phyloP scores from a whole-genome alignment of 139 green algal genomes.

The Dunaliella sp. region DNA sequence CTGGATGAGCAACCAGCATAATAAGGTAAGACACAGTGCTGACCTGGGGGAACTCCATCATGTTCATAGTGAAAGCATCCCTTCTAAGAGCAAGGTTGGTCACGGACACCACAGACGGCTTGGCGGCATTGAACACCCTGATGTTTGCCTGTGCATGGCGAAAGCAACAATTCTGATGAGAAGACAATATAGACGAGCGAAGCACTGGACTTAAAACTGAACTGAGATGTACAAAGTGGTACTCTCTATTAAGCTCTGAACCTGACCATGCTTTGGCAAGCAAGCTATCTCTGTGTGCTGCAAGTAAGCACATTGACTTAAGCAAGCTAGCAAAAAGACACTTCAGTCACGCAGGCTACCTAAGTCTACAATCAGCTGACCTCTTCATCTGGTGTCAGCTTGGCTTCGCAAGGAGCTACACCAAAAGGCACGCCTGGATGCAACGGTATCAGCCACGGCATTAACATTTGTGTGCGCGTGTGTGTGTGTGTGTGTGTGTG shows the following conservation, averaged over 20 bases:
- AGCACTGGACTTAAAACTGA: neutral
- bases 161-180: too few relatives aligned
- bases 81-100: slow-evolving; percentile 63
- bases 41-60: slow-evolving; percentile 70
- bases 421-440: neutral
- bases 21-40: too few relatives aligned
- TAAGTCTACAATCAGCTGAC: too few relatives aligned
- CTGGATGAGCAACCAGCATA: too few relatives aligned
- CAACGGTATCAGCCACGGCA: too few relatives aligned
- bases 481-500: neutral
- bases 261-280: neutral
- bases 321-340: neutral
- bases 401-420: neutral
- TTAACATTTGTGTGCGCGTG: too few relatives aligned
- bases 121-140: slow-evolving; percentile 64
- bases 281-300: neutral
- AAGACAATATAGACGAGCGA: slow-evolving; percentile 21
- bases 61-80: slow-evolving; percentile 73
- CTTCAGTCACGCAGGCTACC: too few relatives aligned
- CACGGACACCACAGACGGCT: slow-evolving; percentile 74
- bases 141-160: slow-evolving; percentile 62
- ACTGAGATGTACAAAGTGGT: neutral
- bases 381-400: neutral
- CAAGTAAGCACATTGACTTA: neutral
- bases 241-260: neutral